Evolutionary conservation across 2,329 filamentous ascomycete genomes (phyloP), one percentile per base, ranked within the genome.

Genomic region (Bipolaris victoriae): DNA sequence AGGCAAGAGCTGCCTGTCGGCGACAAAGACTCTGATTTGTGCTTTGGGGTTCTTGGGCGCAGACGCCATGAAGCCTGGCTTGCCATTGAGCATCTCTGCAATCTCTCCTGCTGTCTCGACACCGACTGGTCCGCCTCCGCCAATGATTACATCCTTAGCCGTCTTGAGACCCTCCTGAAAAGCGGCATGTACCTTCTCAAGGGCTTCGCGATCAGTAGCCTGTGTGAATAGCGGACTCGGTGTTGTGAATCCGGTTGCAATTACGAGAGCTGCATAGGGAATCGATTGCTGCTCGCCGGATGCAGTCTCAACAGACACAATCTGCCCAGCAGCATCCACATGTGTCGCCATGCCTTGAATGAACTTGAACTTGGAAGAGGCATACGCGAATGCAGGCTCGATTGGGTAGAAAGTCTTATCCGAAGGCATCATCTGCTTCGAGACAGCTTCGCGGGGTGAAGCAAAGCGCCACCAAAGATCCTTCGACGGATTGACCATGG

Each of bases 381-480:
- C 70, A 66, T 87, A 87, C 33, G 80, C 69, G 68, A 88, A 86
- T 11, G 75, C 78, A 9, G 80, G 76, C 39, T 77, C 74, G 66
- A 86, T 84, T 1, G 82, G 79, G 49, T 82, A 72, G 56, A 86
- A 80, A 41, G 79, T 78, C 62, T 85, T 80, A 31, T 80, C 77
- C 13, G 79, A 64, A 2, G 77, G 78, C 61, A 86, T 80, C 48
- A 82, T 73, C 10, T 79, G 70, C 16, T 82, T 79, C 35, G 81
- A 83, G n/a, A 81, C 80, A 39, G 84, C 67, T 24, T 81, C 80
- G 20, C 86, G 79, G 0, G 85, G 85, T 2, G 81, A 80, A 2
- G 80, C 83, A 41, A 84, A 76, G 52, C 81, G 80, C 75, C 79
- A 86, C 75, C 77, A 87, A 73, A 85, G 82, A 39, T 81, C 78